These are phyloP conservation scores for Rhinocladiella similis DNA, from an alignment of 2,329 filamentous ascomycete genomes.

Conservation along the genomic window DNA sequence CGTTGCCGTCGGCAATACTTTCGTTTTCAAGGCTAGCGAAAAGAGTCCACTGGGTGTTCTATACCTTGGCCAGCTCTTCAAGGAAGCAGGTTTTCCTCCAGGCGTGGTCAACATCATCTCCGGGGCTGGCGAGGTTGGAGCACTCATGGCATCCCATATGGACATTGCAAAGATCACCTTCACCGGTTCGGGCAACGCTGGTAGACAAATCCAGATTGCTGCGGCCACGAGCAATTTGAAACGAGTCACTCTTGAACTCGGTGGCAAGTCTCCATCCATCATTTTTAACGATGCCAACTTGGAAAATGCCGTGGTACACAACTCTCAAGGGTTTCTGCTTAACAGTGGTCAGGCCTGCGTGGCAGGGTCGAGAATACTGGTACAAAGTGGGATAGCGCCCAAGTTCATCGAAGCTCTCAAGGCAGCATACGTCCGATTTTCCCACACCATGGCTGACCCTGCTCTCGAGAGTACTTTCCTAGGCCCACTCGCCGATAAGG, in stretches of 20 bases:
- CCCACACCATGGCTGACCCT: conserved; percentile 9
- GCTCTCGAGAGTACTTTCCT: conserved; percentile 4
- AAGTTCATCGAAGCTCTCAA: conserved; percentile 16
- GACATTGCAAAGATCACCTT: conserved; percentile 43
- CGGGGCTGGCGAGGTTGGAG: conserved; percentile 33
- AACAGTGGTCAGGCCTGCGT: conserved; percentile 22
- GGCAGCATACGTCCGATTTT: neutral
- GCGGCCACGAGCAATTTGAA: conserved; percentile 47
- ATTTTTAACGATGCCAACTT: conserved; percentile 37
- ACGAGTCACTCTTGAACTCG: conserved; percentile 63
- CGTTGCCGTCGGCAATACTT: conserved; percentile 56
- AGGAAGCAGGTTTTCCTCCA: conserved; percentile 73
- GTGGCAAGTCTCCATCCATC: conserved; percentile 63
- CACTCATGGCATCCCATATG: conserved; percentile 38
- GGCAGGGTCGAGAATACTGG: conserved; percentile 15
- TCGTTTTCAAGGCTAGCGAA: conserved; percentile 58
- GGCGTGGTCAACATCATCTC: conserved; percentile 56
- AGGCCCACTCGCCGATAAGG: conserved; percentile 21
- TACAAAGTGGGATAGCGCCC: conserved; percentile 15
- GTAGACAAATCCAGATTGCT: conserved; percentile 39
- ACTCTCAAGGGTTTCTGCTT: conserved; percentile 29
- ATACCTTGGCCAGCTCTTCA: conserved; percentile 65
- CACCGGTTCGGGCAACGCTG: conserved; percentile 38
- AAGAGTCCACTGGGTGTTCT: conserved; percentile 57
- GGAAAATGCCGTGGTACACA: conserved; percentile 30